Base-by-base conservation (phyloP, 1,284 basidiomycete species). In the Fomitopsis palustris region DNA sequence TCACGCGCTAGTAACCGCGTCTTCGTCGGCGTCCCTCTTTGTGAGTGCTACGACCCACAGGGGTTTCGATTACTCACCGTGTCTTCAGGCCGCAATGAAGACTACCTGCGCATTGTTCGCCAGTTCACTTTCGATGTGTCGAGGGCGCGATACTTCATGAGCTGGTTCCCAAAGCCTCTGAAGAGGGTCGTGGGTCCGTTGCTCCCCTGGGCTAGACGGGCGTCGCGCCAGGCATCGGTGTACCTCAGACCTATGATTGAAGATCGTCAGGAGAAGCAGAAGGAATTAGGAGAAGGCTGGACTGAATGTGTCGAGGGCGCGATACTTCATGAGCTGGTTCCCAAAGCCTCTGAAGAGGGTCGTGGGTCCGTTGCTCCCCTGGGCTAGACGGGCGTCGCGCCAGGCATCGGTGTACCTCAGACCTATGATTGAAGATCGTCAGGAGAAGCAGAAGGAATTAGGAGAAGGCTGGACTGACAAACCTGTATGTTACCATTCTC, bases 291-390 rank as follows among this genome's bases (percentile, higher is more conserved):
- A 1, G 55, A 65, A 4, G n/a, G n/a, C n/a, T n/a, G n/a, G n/a
- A n/a, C n/a, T n/a, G n/a, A n/a, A 76, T 49, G 72, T 79, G 23
- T 63, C 74, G 7, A 69, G 67, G 16, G 65, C 66, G 9, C 71
- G 71, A 0, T 59, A 62, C 19, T 62, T 75, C 27, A 70, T 81
- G 25, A 72, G 65, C 29, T 29, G 71, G 10, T 73, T 78, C 56
- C 80, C 80, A 0, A 54, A 57, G 5, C 66, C 77, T 51, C 52
- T 81, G 35, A 74, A 74, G 60, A 74, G 74, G 80, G 12, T 67
- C 12, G 62, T 66, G 2, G 65, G 60, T 17, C 57, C 53, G 9
- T 53, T 64, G 9, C 31, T 71, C 21, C 65, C 67, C 9, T 60
- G 52, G 47, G 58, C 57, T 17, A 52, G 42, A 23, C 53, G 23